Conservation (phyloP, 2,329 filamentous ascomycete species). For the Thelonectria olida region DNA sequence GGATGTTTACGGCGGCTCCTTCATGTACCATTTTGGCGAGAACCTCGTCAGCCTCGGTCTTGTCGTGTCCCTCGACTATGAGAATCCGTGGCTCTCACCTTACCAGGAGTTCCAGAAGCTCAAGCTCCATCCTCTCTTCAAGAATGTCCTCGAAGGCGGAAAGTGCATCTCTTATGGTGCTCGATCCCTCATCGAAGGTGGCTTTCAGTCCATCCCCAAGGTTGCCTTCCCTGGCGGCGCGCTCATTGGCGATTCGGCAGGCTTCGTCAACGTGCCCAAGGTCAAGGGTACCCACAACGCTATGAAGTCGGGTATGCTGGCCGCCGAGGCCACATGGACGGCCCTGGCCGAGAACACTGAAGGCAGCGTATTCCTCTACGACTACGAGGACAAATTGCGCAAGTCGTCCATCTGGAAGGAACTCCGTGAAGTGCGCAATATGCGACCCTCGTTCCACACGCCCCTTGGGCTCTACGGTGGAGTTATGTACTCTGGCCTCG, state of each 20-base stretch:
- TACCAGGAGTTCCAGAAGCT: slow-evolving; percentile 98
- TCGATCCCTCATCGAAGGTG: slow-evolving; percentile 89
- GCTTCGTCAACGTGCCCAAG: slow-evolving; percentile 97
- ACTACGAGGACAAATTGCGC: slow-evolving; percentile 90
- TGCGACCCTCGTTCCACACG: slow-evolving; percentile 92
- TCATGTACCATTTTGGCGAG: slow-evolving; percentile 99
- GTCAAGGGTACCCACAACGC: slow-evolving; percentile 98
- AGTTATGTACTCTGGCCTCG: slow-evolving; percentile 90
- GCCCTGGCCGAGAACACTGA: slow-evolving; percentile 69
- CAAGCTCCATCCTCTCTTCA: slow-evolving; percentile 96
- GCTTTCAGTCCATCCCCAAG: slow-evolving; percentile 97
- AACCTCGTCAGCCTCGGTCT: slow-evolving; percentile 93
- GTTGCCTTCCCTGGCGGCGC: slow-evolving; percentile 96
- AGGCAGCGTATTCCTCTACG: slow-evolving; percentile 87
- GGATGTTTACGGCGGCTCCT: slow-evolving; percentile 96
- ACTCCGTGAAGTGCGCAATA: slow-evolving; percentile 93
- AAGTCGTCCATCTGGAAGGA: slow-evolving; percentile 93
- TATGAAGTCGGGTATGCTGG: slow-evolving; percentile 97
- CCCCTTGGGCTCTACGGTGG: slow-evolving; percentile 90
- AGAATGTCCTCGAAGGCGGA: slow-evolving; percentile 86
- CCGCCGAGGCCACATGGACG: slow-evolving; percentile 87
- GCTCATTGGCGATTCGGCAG: slow-evolving; percentile 93
- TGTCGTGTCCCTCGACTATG: slow-evolving; percentile 93
- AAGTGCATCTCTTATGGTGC: slow-evolving; percentile 98
- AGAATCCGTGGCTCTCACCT: slow-evolving; percentile 95